Percentiles rank a stretch among this genome's conserved stretches.
phyloP scores from a whole-genome alignment of 352 stramenopile species.

The Pythium sukuiense region DNA sequence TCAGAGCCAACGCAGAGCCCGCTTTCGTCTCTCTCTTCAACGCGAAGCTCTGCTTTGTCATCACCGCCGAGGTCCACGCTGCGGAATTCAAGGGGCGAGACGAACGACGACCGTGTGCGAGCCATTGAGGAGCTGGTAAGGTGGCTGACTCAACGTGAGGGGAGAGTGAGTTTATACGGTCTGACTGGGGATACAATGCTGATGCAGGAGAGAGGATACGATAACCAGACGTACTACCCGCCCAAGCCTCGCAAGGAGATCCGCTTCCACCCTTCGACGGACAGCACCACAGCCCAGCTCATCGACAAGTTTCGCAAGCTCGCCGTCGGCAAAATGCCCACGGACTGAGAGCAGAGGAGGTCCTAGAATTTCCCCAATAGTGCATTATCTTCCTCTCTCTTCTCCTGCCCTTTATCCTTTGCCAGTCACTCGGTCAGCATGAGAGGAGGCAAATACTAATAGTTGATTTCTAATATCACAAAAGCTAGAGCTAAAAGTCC shows the following conservation, averaged over 20 bases:
- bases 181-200: not conserved
- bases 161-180: not conserved
- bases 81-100: slow-evolving; percentile 9
- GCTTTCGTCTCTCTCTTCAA: not conserved
- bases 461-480: not conserved
- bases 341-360: not conserved
- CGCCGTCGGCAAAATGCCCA: slow-evolving; percentile 57
- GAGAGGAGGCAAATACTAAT: not conserved
- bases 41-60: slow-evolving; percentile 6
- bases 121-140: slow-evolving; percentile 14
- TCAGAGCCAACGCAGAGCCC: not conserved
- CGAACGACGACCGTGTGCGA: not conserved
- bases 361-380: too few species aligned
- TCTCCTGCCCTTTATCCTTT: too few species aligned
- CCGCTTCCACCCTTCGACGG: slow-evolving; percentile 48
- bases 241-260: slow-evolving; percentile 45
- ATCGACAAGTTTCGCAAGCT: slow-evolving; percentile 86
- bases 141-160: too few species aligned
- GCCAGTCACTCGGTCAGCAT: too few species aligned
- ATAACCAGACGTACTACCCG: slow-evolving; percentile 57
- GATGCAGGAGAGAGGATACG: slow-evolving; percentile 44
- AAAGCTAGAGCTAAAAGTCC: slow-evolving; percentile 48
- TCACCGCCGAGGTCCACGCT: slow-evolving; percentile 1
- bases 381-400: too few species aligned
- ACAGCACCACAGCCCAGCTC: slow-evolving; percentile 65